These are phyloP conservation scores for Ascoidea asiatica DNA, from an alignment of 805 yeast species.

Conservation along the genomic window DNA sequence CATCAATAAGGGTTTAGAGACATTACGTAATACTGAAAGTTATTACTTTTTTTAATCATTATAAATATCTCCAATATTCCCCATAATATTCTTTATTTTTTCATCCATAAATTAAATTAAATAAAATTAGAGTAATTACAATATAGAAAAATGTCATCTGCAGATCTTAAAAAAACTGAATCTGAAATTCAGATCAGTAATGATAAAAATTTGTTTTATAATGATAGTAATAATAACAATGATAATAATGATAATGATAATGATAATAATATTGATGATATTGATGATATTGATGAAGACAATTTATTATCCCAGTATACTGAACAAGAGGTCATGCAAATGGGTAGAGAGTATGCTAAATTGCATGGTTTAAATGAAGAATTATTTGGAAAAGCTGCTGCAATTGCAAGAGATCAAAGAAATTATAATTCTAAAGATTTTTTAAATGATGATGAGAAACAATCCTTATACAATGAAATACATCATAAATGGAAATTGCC, in stretches of 20 bases:
- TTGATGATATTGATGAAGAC: conserved; percentile 7
- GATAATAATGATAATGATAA: background rate
- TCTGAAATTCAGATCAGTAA: no score
- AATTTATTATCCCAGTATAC: conserved; percentile 45
- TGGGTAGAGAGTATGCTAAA: conserved; percentile 55
- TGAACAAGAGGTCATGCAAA: conserved; percentile 49
- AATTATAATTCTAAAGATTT: conserved; percentile 35
- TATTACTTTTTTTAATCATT: no score
- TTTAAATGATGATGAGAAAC: conserved; percentile 40
- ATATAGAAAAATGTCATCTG: no score
- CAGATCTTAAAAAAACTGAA: no score
- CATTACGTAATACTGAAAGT: no score
- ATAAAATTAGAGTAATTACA: no score
- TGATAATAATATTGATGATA: conserved; percentile 1
- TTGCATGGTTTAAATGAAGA: conserved; percentile 43
- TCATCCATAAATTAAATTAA: no score
- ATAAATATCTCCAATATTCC: no score
- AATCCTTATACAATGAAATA: conserved; percentile 30
- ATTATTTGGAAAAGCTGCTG: conserved; percentile 52
- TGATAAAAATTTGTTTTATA: no score
- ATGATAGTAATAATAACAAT: no score
- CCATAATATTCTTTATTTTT: no score
- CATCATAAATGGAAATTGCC: conserved; percentile 31
- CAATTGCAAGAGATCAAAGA: conserved; percentile 48
- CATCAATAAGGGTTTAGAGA: no score